Evolutionary conservation across 148 eudicot genomes (phyloP), one percentile per base, ranked within the genome.

Genomic region (Rhododendron ferrugineum): DNA sequence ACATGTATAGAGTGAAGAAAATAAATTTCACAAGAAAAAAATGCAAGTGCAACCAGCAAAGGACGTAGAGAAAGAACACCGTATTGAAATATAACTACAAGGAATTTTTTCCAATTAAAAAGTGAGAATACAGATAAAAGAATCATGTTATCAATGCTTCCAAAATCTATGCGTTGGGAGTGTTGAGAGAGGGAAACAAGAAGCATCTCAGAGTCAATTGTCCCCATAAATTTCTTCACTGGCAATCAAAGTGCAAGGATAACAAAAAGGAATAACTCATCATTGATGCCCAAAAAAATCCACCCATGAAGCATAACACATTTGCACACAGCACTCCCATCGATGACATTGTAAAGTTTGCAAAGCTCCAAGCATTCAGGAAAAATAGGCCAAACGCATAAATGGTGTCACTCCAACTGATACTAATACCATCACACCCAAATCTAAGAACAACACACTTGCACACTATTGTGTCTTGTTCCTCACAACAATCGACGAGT

Each of bases 171-270:
- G 34, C 20, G 46, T 18, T 7, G n/a, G 23, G 78, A 18, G 13
- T 6, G 46, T 36, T 1, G 11, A 28, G 37, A 5, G 75, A 28
- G 37, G 37, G 44, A 3, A 3, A 62, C 14, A 46, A 30, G 2
- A 36, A 84, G 85, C 81, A 84, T 54, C 85, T 84, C 85, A 84
- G 85, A 84, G 36, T 74, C 46, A 75, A 52, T 22, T 11, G 20
- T 84, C 80, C 81, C 85, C 85, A 75, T 84, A 23, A 46, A 66
- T 88, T 84, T 88, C 90, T 88, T 88, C 90, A 88, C 76, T 75
- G 0, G 28, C 79, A 84, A 86, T 88, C 90, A 86, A 84, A 88
- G 90, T 88, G 90, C 90, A 88, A 88, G 90, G 90, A 86, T 88
- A 88, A 88, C 88, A 82, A 73, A 54, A 81, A 47, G 68, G 50